These are phyloP conservation scores for Sporisorium exsertum DNA, from an alignment of 1,284 basidiomycete genomes.

Conservation along the genomic window DNA sequence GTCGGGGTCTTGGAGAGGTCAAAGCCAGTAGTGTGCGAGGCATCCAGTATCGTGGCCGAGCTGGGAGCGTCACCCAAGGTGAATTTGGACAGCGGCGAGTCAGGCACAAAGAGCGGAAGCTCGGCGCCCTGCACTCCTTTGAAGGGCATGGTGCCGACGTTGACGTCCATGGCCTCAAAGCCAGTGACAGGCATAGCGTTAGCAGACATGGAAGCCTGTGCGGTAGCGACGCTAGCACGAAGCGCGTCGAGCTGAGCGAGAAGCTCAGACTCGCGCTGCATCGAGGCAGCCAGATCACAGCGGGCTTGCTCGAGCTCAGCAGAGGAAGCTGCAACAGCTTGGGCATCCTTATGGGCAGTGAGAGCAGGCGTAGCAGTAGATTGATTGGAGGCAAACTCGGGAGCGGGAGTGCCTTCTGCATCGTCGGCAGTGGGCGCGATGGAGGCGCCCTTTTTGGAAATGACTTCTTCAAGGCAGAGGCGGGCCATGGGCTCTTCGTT, in stretches of 20 bases:
- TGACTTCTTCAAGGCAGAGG: slow-evolving; percentile 53
- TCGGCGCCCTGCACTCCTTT: slow-evolving; percentile 36
- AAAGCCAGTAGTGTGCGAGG: slow-evolving; percentile 22
- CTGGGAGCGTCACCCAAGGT: slow-evolving; percentile 16
- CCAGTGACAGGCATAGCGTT: slow-evolving; percentile 12
- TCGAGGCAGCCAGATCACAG: slow-evolving; percentile 32
- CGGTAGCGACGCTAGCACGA: slow-evolving; percentile 22
- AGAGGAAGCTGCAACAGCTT: slow-evolving; percentile 4
- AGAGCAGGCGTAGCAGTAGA: slow-evolving; percentile 3
- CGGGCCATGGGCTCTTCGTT: slow-evolving; percentile 50
- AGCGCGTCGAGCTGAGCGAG: slow-evolving; percentile 30
- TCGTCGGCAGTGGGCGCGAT: slow-evolving; percentile 60
- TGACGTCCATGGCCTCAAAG: slow-evolving; percentile 16
- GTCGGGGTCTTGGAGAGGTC: slow-evolving; percentile 50
- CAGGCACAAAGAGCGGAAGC: slow-evolving; percentile 42
- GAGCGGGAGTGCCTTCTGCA: slow-evolving; percentile 31
- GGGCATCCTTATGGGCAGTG: not conserved
- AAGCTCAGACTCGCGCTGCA: slow-evolving; percentile 30
- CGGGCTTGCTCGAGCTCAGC: slow-evolving; percentile 47
- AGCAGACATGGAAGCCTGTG: slow-evolving; percentile 15
- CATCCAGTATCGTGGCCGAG: slow-evolving; percentile 22
- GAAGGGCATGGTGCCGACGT: slow-evolving; percentile 30
- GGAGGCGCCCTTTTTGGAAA: slow-evolving; percentile 54
- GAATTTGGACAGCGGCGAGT: slow-evolving; percentile 47
- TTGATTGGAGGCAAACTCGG: slow-evolving; percentile 6